Conservation (phyloP, 2,329 filamentous ascomycete species). For the Neoscytalidium dimidiatum region DNA sequence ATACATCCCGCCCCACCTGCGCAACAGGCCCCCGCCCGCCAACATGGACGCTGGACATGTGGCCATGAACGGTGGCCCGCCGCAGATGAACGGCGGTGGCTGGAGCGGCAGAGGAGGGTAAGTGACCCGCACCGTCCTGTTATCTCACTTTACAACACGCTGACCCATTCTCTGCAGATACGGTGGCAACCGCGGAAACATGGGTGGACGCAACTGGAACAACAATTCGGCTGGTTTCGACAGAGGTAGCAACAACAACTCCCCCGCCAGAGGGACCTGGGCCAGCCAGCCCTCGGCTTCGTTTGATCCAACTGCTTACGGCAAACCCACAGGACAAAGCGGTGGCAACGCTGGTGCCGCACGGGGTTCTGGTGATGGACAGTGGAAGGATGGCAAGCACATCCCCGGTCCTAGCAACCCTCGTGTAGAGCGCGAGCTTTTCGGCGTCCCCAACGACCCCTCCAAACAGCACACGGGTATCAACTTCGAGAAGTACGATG, state of each 20-base stretch:
- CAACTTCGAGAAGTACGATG: slow-evolving; percentile 99
- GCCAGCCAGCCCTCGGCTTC: slow-evolving; percentile 44
- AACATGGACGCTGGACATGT: slow-evolving; percentile 41
- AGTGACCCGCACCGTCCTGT: neutral
- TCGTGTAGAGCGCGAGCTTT: slow-evolving; percentile 92
- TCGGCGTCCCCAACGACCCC: slow-evolving; percentile 86
- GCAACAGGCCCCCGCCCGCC: slow-evolving; percentile 46
- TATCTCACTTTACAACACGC: neutral
- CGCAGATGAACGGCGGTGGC: slow-evolving; percentile 51
- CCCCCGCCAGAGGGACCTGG: slow-evolving; percentile 43
- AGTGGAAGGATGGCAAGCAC: slow-evolving; percentile 97
- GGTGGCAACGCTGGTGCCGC: slow-evolving; percentile 57
- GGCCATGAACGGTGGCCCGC: slow-evolving; percentile 41
- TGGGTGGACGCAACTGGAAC: slow-evolving; percentile 49
- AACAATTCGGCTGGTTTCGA: slow-evolving; percentile 50
- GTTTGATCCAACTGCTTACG: slow-evolving; percentile 67
- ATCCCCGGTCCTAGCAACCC: slow-evolving; percentile 84
- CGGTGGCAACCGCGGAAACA: slow-evolving; percentile 27
- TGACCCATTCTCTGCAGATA: neutral
- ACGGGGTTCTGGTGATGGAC: slow-evolving; percentile 88
- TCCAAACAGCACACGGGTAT: slow-evolving; percentile 96
- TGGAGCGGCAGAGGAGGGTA: slow-evolving; percentile 20
- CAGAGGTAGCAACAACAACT: slow-evolving; percentile 37
- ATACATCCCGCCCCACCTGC: slow-evolving; percentile 86
- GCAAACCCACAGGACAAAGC: slow-evolving; percentile 51